Evolutionary conservation across 2,329 filamentous ascomycete species (phyloP).

Genomic region (Beauveria caledonica): DNA sequence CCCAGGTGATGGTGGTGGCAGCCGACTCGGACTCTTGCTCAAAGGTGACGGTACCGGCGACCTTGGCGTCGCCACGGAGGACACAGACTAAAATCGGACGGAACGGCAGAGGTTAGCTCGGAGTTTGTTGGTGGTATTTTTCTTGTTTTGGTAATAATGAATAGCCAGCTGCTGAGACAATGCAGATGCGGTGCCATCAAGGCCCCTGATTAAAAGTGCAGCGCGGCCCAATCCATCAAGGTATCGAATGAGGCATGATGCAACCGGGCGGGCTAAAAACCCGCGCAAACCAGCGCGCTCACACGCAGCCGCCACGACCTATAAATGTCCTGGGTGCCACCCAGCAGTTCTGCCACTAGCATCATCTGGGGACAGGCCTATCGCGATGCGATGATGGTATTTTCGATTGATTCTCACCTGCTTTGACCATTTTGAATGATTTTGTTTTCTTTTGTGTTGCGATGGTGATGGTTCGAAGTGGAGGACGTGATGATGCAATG

Average conservation of each 20-base stretch:
- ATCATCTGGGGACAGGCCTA: neutral
- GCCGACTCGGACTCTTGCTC: constrained; percentile 79
- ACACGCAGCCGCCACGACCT: neutral
- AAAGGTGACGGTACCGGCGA: constrained; percentile 89
- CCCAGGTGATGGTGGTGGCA: constrained; percentile 82
- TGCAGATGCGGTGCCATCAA: constrained; percentile 22
- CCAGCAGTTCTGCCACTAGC: neutral
- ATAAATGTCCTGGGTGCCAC: constrained; percentile 5
- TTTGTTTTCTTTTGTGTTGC: constrained; percentile 25
- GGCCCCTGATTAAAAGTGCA: constrained; percentile 17
- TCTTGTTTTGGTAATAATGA: neutral
- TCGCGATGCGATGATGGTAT: neutral
- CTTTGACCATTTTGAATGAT: constrained; percentile 92
- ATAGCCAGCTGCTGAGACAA: neutral
- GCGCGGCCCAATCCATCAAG: constrained; percentile 36
- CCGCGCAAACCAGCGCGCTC: constrained; percentile 51
- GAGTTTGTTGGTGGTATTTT: neutral
- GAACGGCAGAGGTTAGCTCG: neutral
- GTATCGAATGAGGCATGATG: constrained; percentile 21
- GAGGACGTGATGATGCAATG: constrained; percentile 12
- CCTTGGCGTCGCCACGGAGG: constrained; percentile 94
- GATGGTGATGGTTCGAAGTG: constrained; percentile 14
- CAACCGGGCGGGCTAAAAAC: constrained; percentile 30
- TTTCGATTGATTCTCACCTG: constrained; percentile 56
- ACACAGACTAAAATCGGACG: constrained; percentile 62